Evolutionary conservation across 2,329 filamentous ascomycete genomes (phyloP), one percentile per base, ranked within the genome.

Genomic region (Alternaria sp.): DNA sequence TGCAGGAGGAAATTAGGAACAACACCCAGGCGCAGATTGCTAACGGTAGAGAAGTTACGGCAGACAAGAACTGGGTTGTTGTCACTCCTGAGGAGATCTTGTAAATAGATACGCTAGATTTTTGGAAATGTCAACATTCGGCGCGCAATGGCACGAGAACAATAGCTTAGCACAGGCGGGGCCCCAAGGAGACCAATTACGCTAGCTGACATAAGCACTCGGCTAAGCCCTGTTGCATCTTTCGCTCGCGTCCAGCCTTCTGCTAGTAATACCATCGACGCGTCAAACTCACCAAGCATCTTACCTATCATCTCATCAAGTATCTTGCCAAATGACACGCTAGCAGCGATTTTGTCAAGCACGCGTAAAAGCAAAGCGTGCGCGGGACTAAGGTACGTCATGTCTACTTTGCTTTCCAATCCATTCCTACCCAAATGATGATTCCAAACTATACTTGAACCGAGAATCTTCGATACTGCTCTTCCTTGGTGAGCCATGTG

Each of bases 31-130:
- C 54, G 18, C 72, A 75, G 54, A 70, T 57, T 52, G 67, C 65
- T n/a, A 73, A 75, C 51, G 66, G 66, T 20, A 63, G 71, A 48
- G 69, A 72, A 48, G 67, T 74, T 20, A 73, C 70, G 2, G 72
- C 73, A 5, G 72, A 75, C 28, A 74, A 73, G 57, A 74, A 74
- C 38, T 75, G 73, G 73, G 65, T 75, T 16, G 58, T 74, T 45
- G 73, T 75, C 18, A 69, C 64, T 58, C 70, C 72, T 5, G 63
- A 62, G 36, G 72, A 75, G 32, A 75, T 75, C n/a, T 52, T 70
- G 56, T 75, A 63, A 48, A 28, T 16, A 34, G 30, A 5, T 20
- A 38, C 5, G 38, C 7, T 27, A 41, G 40, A 38, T 14, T 11
- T 50, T 28, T 28, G 16, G 12, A 18, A 5, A 45, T 16, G 10